A percentile compares a stretch with the other conserved stretches of the same genome.
phyloP scores from a whole-genome alignment of 2,329 filamentous ascomycete genomes.

The Talaromyces funiculosus region DNA sequence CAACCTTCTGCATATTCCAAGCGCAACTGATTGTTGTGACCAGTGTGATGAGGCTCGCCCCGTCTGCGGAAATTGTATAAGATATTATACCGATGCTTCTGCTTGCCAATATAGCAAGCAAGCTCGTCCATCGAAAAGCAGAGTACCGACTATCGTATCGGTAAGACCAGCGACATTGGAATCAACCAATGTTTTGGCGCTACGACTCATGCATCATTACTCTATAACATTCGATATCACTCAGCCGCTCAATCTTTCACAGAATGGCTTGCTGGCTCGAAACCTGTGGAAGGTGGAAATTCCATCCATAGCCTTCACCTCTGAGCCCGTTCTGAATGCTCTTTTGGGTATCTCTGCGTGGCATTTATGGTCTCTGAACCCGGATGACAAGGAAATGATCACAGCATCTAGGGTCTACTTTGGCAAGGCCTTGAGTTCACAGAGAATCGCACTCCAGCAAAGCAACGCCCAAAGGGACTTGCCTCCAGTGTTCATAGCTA shows the following conservation, averaged over 20 bases:
- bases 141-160: not conserved
- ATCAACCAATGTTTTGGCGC: slow-evolving; percentile 2
- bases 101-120: slow-evolving; percentile 2
- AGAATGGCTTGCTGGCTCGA: not conserved
- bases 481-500: slow-evolving; percentile 1
- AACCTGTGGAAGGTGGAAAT: slow-evolving; percentile 9
- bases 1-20: not conserved
- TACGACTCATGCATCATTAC: slow-evolving; percentile 12
- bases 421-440: slow-evolving; percentile 5
- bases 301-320: slow-evolving; percentile 8
- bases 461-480: not conserved
- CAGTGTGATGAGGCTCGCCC: slow-evolving; percentile 12
- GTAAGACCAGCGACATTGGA: slow-evolving; percentile 7
- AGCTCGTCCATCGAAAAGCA: not conserved
- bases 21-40: not conserved
- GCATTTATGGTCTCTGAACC: slow-evolving; percentile 12
- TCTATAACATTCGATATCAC: not conserved
- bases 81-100: slow-evolving; percentile 2
- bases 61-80: slow-evolving; percentile 10
- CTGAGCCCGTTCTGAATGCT: slow-evolving; percentile 8
- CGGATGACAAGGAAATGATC: not conserved
- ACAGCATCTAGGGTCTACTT: not conserved
- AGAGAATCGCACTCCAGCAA: slow-evolving; percentile 4
- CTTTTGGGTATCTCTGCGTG: slow-evolving; percentile 11
- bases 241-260: not conserved